A percentile compares a stretch with the other conserved stretches of the same genome.
Conservation (phyloP, 2,329 filamentous ascomycete genomes). For the Alternaria conjuncta region DNA sequence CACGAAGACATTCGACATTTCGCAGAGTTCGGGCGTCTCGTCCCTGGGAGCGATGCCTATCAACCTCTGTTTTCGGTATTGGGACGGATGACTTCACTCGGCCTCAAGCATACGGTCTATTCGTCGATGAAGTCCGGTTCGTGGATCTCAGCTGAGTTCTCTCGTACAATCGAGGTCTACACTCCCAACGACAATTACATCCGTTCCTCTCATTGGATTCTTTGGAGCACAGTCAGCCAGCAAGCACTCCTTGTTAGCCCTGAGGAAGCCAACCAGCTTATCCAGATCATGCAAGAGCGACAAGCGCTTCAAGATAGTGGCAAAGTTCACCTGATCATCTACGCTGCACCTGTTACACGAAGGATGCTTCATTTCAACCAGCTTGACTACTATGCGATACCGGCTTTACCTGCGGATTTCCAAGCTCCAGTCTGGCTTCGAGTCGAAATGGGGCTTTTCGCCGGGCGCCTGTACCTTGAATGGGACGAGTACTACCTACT, state of each 20-base stretch:
- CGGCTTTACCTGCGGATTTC: conserved; percentile 52
- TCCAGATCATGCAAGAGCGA: conserved; percentile 53
- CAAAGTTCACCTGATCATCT: conserved; percentile 59
- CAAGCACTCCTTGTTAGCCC: conserved; percentile 65
- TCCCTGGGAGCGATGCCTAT: conserved; percentile 47
- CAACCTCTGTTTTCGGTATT: conserved; percentile 54
- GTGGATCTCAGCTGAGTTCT: conserved; percentile 57
- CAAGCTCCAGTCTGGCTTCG: conserved; percentile 60
- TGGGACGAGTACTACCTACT: conserved; percentile 53
- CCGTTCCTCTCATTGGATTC: conserved; percentile 65
- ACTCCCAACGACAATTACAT: conserved; percentile 53
- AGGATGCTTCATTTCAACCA: conserved; percentile 66
- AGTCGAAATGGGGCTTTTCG: conserved; percentile 66
- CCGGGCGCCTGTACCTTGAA: conserved; percentile 66
- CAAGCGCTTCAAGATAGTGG: not conserved
- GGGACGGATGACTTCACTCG: conserved; percentile 44
- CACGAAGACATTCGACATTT: conserved; percentile 57
- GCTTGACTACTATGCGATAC: conserved; percentile 61
- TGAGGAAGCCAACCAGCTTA: conserved; percentile 66
- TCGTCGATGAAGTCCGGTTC: conserved; percentile 31
- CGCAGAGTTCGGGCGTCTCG: conserved; percentile 53
- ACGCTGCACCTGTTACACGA: conserved; percentile 66
- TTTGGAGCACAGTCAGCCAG: conserved; percentile 59
- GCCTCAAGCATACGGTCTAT: conserved; percentile 39
- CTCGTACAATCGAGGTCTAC: conserved; percentile 51